Conservation (phyloP, 169 alveolate species). For the Plasmodium gonderi region DNA sequence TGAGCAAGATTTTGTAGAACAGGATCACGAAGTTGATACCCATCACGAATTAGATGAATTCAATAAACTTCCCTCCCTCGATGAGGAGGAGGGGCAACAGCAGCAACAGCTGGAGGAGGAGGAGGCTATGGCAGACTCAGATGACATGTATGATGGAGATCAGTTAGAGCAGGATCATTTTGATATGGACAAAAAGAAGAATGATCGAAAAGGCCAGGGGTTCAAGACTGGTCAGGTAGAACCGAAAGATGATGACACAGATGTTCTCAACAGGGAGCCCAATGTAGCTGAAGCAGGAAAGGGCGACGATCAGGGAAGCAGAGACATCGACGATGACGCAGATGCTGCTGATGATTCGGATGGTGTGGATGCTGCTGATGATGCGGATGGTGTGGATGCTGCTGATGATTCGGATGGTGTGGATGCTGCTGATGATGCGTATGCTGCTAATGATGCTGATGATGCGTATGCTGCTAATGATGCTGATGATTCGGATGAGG, state of each 20-base stretch:
- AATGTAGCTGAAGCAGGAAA: neutral
- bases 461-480: neutral
- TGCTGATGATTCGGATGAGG: neutral
- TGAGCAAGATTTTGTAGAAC: neutral
- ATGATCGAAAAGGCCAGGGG: neutral
- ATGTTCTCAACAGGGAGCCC: too few species aligned
- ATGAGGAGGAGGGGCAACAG: too few species aligned
- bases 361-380: neutral
- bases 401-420: neutral
- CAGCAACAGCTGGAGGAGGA: too few species aligned
- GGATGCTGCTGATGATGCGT: neutral
- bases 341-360: neutral
- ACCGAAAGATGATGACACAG: slow-evolving; percentile 8
- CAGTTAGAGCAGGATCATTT: neutral
- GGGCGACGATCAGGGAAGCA: neutral
- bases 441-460: neutral
- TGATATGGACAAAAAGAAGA: neutral
- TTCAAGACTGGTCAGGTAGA: neutral
- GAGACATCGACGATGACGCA: neutral
- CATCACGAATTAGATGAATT: slow-evolving; percentile 14
- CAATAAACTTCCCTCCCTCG: neutral
- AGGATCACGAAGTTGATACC: slow-evolving; percentile 2
- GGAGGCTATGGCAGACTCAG: neutral
- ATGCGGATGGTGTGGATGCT: neutral
- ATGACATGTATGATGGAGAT: slow-evolving; percentile 18